A percentile compares a stretch with the other conserved stretches of the same genome.
Conservation (phyloP, 2,329 filamentous ascomycete genomes). For the Fusarium veterinarium region DNA sequence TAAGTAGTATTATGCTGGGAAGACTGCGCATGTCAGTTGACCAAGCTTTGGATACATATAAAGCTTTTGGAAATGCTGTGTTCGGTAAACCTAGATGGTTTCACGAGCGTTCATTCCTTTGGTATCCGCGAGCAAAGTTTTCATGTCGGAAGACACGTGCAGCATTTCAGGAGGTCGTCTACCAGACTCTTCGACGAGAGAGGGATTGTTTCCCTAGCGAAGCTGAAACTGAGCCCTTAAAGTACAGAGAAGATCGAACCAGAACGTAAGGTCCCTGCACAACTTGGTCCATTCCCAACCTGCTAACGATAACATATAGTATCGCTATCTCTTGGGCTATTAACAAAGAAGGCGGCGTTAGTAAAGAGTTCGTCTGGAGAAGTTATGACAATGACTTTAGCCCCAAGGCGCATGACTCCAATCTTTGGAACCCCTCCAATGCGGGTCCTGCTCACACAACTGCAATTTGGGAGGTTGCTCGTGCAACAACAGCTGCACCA, state of each 20-base stretch:
- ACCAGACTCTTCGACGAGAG: background rate
- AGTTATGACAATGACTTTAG: background rate
- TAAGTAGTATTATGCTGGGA: background rate
- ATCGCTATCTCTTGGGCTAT: background rate
- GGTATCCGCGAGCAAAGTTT: constrained; percentile 4
- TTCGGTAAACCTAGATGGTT: constrained; percentile 12
- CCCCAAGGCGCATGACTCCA: background rate
- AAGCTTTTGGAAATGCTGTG: rapidly evolving
- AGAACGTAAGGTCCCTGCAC: background rate
- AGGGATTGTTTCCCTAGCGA: rapidly evolving
- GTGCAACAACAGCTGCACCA: background rate
- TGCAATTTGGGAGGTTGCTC: constrained; percentile 1
- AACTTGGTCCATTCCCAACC: too few species aligned
- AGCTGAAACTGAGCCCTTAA: rapidly evolving
- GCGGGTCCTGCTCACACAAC: rapidly evolving
- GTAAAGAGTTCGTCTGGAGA: background rate
- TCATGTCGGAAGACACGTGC: background rate
- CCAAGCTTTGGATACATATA: background rate
- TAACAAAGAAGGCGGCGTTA: background rate
- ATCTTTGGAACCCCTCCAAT: background rate
- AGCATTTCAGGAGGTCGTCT: background rate
- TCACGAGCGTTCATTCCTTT: background rate
- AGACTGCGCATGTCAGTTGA: background rate
- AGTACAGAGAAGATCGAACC: background rate
- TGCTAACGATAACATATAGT: background rate